phyloP scores from a whole-genome alignment of 345 rosid genomes.

The Lepidium didymum region DNA sequence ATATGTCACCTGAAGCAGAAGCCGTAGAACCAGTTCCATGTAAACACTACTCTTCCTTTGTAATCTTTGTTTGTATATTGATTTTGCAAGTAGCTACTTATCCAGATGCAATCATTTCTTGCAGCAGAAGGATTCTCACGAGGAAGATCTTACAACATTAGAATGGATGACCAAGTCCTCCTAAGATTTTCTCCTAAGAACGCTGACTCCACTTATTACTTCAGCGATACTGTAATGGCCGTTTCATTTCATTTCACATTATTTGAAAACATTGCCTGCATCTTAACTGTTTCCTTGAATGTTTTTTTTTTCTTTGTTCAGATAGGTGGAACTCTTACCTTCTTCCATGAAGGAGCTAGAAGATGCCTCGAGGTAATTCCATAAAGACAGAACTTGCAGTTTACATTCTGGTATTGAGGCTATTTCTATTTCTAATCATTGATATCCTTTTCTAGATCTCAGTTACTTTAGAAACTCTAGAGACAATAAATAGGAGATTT shows the following conservation, averaged over 20 bases:
- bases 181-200: slow-evolving; percentile 90
- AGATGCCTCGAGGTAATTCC: slow-evolving; percentile 89
- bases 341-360: slow-evolving; percentile 81
- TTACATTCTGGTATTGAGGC: neutral
- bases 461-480: slow-evolving; percentile 77
- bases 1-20: slow-evolving; percentile 31
- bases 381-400: neutral
- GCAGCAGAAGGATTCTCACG: slow-evolving; percentile 92
- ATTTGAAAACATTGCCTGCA: neutral
- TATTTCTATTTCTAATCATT: neutral
- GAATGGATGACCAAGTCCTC: slow-evolving; percentile 85
- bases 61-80: slow-evolving; percentile 13
- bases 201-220: slow-evolving; percentile 86
- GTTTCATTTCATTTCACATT: neutral
- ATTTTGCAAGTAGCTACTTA: slow-evolving; percentile 33
- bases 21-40: slow-evolving; percentile 53
- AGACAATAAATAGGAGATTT: slow-evolving; percentile 56
- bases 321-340: slow-evolving; percentile 97
- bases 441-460: slow-evolving; percentile 45
- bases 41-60: slow-evolving; percentile 32
- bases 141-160: slow-evolving; percentile 96
- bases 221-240: slow-evolving; percentile 73
- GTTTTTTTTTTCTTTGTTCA: slow-evolving; percentile 20
- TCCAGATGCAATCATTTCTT: slow-evolving; percentile 41
- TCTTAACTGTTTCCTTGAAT: slow-evolving; percentile 11